Evolutionary conservation across 305 asterid genomes (phyloP).

Genomic region (Fraxinus ornus): DNA sequence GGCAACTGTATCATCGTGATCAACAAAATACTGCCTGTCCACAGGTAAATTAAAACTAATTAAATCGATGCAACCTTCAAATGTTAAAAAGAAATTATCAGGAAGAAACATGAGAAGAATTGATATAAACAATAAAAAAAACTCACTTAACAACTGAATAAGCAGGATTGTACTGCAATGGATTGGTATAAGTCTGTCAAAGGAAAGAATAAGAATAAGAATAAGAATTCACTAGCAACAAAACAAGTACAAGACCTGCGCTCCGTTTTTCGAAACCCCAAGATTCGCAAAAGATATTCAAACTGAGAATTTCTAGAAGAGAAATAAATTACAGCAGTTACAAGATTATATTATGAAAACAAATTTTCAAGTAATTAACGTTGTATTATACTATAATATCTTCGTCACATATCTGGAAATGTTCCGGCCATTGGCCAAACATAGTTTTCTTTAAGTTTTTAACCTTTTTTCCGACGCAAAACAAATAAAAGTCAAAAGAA

Average conservation of each 20-base stretch:
- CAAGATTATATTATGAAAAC: background rate
- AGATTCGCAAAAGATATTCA: background rate
- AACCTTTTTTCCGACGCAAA: background rate
- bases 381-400: background rate
- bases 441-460: background rate
- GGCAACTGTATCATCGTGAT: conserved; percentile 73
- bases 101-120: too few species aligned
- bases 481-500: background rate
- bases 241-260: background rate
- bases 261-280: background rate
- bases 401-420: background rate
- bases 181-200: conserved; percentile 71
- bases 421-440: too few species aligned
- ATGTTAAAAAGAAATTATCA: background rate
- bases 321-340: background rate
- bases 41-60: background rate
- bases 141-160: conserved; percentile 78
- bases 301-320: background rate
- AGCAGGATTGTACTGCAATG: conserved; percentile 80
- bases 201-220: conserved; percentile 21
- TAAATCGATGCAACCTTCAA: too few species aligned
- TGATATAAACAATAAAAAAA: too few species aligned
- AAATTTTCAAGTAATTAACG: background rate
- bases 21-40: conserved; percentile 84
- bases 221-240: conserved; percentile 12